Evolutionary conservation across 768 basidiomycete genomes (phyloP).

Genomic region (Mycena olivaceomarginata): DNA sequence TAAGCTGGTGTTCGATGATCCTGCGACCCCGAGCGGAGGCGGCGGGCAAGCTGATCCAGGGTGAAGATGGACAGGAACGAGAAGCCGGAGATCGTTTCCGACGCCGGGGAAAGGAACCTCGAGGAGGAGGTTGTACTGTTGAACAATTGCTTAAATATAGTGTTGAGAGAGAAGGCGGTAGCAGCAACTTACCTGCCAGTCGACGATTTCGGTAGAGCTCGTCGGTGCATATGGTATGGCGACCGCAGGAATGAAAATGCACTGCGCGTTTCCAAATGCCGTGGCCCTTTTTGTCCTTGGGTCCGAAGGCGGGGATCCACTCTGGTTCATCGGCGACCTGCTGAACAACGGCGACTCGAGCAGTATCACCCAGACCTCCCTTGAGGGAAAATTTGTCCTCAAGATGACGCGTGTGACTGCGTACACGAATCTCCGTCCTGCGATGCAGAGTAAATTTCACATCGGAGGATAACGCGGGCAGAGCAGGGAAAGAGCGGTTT

Average conservation of each 20-base stretch:
- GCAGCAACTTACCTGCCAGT: slow-evolving; percentile 20
- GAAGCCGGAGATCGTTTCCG: slow-evolving; percentile 33
- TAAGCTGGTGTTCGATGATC: slow-evolving; percentile 29
- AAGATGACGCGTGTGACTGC: not conserved
- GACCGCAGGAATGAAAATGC: slow-evolving; percentile 31
- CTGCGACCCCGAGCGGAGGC: slow-evolving; percentile 24
- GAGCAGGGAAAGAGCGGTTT: slow-evolving; percentile 40
- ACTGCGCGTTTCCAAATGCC: slow-evolving; percentile 35
- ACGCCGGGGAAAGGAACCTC: slow-evolving; percentile 38
- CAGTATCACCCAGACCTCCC: slow-evolving; percentile 31
- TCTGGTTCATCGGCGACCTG: slow-evolving; percentile 24
- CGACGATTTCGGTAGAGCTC: slow-evolving; percentile 12
- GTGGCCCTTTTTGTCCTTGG: slow-evolving; percentile 27
- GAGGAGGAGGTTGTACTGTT: slow-evolving; percentile 29
- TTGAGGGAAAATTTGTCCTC: slow-evolving; percentile 13
- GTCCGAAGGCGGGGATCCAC: slow-evolving; percentile 29
- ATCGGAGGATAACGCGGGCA: slow-evolving; percentile 29
- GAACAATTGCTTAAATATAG: not conserved
- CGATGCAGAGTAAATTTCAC: slow-evolving; percentile 26
- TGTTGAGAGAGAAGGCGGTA: too few species aligned
- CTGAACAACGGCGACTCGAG: slow-evolving; percentile 24
- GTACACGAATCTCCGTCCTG: slow-evolving; percentile 5
- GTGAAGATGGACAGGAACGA: slow-evolving; percentile 26
- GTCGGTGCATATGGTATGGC: slow-evolving; percentile 35
- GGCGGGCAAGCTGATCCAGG: slow-evolving; percentile 32